Percentiles rank a stretch among this genome's conserved stretches.
phyloP scores from a whole-genome alignment of 2,329 filamentous ascomycete species.

The Fusarium decemcellulare region DNA sequence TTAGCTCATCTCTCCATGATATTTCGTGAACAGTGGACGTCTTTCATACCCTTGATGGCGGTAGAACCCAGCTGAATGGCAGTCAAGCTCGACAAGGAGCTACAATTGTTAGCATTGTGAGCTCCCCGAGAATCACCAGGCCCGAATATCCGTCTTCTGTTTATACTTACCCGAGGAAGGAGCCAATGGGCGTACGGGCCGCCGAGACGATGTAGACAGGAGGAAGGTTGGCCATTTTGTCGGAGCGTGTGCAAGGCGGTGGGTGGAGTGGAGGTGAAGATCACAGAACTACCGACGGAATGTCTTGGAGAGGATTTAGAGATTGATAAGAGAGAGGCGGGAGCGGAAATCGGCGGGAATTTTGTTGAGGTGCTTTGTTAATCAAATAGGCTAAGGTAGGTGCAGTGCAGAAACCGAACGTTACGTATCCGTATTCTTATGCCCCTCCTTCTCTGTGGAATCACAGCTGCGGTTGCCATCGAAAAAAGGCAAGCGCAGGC shows the following conservation, averaged over 20 bases:
- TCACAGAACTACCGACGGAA: slow-evolving; percentile 17
- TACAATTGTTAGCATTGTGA: slow-evolving; percentile 56
- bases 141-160: background rate
- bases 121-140: slow-evolving; percentile 7
- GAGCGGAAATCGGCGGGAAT: slow-evolving; percentile 38
- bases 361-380: slow-evolving; percentile 39
- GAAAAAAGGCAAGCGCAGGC: slow-evolving; percentile 32
- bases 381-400: slow-evolving; percentile 20
- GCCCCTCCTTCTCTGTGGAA: slow-evolving; percentile 28
- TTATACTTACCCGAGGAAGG: slow-evolving; percentile 84
- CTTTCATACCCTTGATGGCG: slow-evolving; percentile 87
- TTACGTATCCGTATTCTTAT: slow-evolving; percentile 12
- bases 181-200: slow-evolving; percentile 91
- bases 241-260: slow-evolving; percentile 16
- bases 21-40: background rate
- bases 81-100: slow-evolving; percentile 88
- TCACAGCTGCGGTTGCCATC: slow-evolving; percentile 17
- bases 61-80: slow-evolving; percentile 90
- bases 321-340: slow-evolving; percentile 25
- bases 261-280: slow-evolving; percentile 21
- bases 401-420: background rate
- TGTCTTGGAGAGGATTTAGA: slow-evolving; percentile 29
- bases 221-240: slow-evolving; percentile 82
- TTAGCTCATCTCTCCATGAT: background rate
- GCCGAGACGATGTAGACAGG: slow-evolving; percentile 97